Base-by-base conservation (phyloP, 306 rosid species). In the Rubus parviflorus region DNA sequence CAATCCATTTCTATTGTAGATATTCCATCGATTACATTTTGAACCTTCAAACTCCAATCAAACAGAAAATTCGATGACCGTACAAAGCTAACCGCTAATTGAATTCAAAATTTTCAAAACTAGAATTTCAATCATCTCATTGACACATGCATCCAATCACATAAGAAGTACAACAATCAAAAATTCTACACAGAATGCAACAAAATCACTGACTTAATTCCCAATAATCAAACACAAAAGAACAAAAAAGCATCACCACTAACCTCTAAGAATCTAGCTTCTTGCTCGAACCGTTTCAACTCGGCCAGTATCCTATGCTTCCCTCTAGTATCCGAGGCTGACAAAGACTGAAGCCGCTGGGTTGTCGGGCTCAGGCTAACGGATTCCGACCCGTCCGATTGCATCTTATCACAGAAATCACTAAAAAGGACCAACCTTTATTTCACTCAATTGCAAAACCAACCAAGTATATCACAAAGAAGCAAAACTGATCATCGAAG, bases 271-370 rank as follows among this genome's bases (percentile, higher is more conserved):
- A 88, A 88, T 82, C 96, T 92, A 68, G 96, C 77, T 87, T 96
- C 98, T 75, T 89, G 98, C 85, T 92, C 98, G 73, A 96, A 87
- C 80, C 99, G 83, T 75, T 96, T 92, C 74, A 92, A 60, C 82
- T 96, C 98, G 8, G 98, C 99, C 72, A 82, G 94, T 81, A 96
- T 82, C 87, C 98, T 88, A 75, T 96, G 99, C 81, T 89, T 96
- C 78, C 99, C 99, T 85, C 96, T 89, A 2, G 97, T 89, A 72
- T 96, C 98, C 23, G 89, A 68, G 42, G 89, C 70, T 42, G 98
- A 83, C 79, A 88, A 70, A 77, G 91, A 86, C 69, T 85, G 98
- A 77, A 87, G 86, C 91, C 96, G 85, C 45, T 75, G 86, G 86
- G 89, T 80, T 47, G 77, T 77, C 45, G 93, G 91, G 75, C 82